Percentiles rank a stretch among this genome's conserved stretches.
phyloP scores from a whole-genome alignment of 2,329 filamentous ascomycete species.

The Beauveria medogensis region DNA sequence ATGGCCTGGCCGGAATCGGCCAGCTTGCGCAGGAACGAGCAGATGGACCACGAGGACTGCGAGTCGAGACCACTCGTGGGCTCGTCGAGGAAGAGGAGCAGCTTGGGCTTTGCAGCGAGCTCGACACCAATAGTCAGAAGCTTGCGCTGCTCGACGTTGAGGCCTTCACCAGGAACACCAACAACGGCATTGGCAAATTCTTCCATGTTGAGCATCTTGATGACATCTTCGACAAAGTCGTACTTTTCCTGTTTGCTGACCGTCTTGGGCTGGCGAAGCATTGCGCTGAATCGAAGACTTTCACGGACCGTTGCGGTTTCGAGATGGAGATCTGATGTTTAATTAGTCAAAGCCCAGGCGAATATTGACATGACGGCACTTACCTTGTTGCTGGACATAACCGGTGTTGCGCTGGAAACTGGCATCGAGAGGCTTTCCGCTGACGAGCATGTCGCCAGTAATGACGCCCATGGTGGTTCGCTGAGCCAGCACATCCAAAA shows the following conservation, averaged over 20 bases:
- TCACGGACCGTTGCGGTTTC: slow-evolving; percentile 48
- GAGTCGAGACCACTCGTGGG: slow-evolving; percentile 55
- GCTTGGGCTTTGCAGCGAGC: slow-evolving; percentile 46
- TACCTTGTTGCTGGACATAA: slow-evolving; percentile 59
- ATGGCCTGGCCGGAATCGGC: slow-evolving; percentile 46
- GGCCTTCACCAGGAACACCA: slow-evolving; percentile 51
- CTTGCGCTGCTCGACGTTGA: slow-evolving; percentile 56
- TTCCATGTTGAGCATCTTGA: slow-evolving; percentile 58
- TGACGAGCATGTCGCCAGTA: slow-evolving; percentile 58
- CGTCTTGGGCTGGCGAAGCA: slow-evolving; percentile 46
- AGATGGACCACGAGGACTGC: slow-evolving; percentile 56
- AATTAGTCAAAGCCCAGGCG: slow-evolving; percentile 4
- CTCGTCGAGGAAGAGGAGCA: slow-evolving; percentile 56
- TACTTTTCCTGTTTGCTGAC: slow-evolving; percentile 51
- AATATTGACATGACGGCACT: background rate
- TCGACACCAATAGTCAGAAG: slow-evolving; percentile 55
- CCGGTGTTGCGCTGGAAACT: slow-evolving; percentile 59
- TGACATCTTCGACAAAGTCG: slow-evolving; percentile 55
- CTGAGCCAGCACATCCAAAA: slow-evolving; percentile 34
- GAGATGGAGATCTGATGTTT: slow-evolving; percentile 41
- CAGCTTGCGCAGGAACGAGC: slow-evolving; percentile 53
- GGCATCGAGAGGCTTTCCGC: slow-evolving; percentile 46
- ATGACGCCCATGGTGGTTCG: slow-evolving; percentile 54
- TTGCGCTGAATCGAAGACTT: slow-evolving; percentile 46
- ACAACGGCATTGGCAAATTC: slow-evolving; percentile 60